A percentile compares a stretch with the other conserved stretches of the same genome.
Evolutionary conservation across 2,329 filamentous ascomycete genomes (phyloP).

Genomic region (Diaporthe citriasiana): DNA sequence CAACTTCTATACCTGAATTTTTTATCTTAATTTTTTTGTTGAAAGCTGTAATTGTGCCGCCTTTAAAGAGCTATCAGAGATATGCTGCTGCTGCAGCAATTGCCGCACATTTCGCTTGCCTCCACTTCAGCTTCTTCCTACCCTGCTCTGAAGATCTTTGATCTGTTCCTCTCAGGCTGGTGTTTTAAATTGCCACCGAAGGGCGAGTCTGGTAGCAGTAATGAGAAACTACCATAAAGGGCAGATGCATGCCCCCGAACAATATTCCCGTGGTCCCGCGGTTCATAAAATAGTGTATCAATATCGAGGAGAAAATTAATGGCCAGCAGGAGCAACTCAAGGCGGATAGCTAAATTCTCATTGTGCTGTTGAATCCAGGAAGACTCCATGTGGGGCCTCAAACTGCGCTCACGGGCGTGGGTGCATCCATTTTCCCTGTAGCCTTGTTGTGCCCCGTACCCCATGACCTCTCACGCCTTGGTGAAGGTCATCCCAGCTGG

Average conservation of each 20-base stretch:
- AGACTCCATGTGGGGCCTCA: no score
- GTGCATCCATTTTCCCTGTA: no score
- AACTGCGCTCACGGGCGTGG: no score
- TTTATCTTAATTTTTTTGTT: no score
- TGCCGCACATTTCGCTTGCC: background rate
- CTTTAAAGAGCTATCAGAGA: background rate
- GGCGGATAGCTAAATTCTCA: no score
- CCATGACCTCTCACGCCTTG: no score
- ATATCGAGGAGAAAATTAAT: no score
- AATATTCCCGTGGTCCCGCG: background rate
- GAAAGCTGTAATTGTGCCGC: no score
- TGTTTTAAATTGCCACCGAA: background rate
- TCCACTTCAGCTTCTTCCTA: background rate
- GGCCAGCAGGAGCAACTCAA: no score
- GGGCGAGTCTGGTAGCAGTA: background rate
- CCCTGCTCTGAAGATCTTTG: background rate
- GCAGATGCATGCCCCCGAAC: background rate
- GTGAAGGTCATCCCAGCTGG: no score
- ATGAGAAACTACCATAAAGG: background rate
- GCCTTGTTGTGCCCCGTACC: no score
- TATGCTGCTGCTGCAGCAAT: background rate
- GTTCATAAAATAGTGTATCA: background rate
- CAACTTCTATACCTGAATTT: background rate
- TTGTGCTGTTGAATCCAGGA: no score
- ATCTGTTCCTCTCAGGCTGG: background rate